Evolutionary conservation across 306 rosid genomes (phyloP), one percentile per base, ranked within the genome.

Genomic region (Citrullus mucosospermus): DNA sequence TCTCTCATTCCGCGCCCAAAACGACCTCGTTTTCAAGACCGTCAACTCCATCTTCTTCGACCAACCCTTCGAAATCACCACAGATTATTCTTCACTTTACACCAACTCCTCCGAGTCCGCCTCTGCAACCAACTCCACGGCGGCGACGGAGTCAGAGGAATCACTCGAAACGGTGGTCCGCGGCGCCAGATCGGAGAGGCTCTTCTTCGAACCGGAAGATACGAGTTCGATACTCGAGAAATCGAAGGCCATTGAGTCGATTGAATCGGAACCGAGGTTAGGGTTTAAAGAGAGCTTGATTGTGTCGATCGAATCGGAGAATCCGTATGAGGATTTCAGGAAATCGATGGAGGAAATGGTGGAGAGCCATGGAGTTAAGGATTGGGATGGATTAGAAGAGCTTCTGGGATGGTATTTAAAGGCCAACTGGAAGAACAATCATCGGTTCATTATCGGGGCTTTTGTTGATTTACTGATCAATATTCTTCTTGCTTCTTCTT

Each of bases 311-410:
- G 97, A 93, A 2, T 93, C 98, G 8, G 87, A 85, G 28, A 91
- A 93, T 78, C 96, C 92, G 13, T 90, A 87, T 38, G 76, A 73
- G 10, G 98, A 93, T 68, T 91, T 93, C 39, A 82, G 85, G 73
- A 87, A 78, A 67, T 93, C 98, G 30, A 91, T 93, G 98, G 93
- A 85, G 86, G 97, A 93, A 75, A 90, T 93, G 93, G 96, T 93
- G 81, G 98, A 90, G 75, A 66, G 81, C 22, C 87, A 86, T 78
- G 97, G 93, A 0, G 81, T 91, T 1, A 90, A 54, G 36, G 96
- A 91, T 76, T 93, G 93, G 98, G 97, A 90, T 4, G 82, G 89
- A 22, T 81, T 93, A 79, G 93, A 90, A 36, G 96, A 91, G 66
- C 80, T 90, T 6, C 70, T 93, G 81, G 80, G 89, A 38, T 91